A percentile compares a stretch with the other conserved stretches of the same genome.
Evolutionary conservation across 495 filamentous ascomycete genomes (phyloP).

Genomic region (Chaetomium fimeti): DNA sequence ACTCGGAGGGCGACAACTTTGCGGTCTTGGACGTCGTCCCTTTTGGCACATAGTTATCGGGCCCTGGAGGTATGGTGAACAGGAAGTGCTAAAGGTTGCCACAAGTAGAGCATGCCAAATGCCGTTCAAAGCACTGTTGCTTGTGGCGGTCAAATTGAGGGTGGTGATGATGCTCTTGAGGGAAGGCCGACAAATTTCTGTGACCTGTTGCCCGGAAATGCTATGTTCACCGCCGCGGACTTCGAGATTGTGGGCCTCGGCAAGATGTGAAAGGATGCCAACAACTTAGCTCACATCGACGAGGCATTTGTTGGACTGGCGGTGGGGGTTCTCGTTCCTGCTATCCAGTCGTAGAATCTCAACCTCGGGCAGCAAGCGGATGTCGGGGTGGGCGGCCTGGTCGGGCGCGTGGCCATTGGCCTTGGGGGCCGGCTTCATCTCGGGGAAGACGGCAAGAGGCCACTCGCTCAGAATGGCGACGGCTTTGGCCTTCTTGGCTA

Average conservation of each 20-base stretch:
- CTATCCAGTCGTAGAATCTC: conserved; percentile 10
- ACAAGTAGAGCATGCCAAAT: neutral
- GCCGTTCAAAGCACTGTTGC: neutral
- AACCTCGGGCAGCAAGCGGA: neutral
- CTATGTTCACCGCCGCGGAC: neutral
- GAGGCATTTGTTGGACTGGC: neutral
- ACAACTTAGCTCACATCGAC: conserved; percentile 1
- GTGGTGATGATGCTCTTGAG: neutral
- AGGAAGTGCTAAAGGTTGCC: neutral
- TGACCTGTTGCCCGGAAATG: too few species aligned
- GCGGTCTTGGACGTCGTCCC: neutral
- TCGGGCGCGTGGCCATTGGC: neutral
- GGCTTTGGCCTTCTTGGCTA: neutral
- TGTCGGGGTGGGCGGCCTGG: neutral
- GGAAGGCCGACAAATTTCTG: neutral
- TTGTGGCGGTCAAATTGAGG: neutral
- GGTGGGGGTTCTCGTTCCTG: neutral
- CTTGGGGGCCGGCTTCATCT: neutral
- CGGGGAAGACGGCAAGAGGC: conserved; percentile 9
- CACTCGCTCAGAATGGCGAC: conserved; percentile 9
- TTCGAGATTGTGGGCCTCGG: neutral
- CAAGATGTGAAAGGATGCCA: neutral
- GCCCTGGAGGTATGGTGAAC: neutral
- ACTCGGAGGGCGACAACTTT: neutral
- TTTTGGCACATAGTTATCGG: too few species aligned